Percentiles rank a stretch among this genome's conserved stretches.
Evolutionary conservation across 176 grass and related monocot species (phyloP).

Genomic region (Aechmea fasciata): DNA sequence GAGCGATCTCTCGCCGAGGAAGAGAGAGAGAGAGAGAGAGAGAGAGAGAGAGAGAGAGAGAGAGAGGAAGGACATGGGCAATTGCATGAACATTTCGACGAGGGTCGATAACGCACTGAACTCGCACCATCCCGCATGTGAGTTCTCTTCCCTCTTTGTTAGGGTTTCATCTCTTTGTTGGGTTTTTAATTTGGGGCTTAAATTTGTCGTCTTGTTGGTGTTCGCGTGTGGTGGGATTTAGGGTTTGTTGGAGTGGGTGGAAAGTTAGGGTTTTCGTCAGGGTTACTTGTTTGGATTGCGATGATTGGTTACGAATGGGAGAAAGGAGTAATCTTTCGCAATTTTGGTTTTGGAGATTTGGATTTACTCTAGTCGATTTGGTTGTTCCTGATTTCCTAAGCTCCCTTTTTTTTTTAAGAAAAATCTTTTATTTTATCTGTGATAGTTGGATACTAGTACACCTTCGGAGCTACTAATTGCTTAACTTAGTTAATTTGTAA

Average conservation of each 20-base stretch:
- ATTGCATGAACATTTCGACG: conserved; percentile 49
- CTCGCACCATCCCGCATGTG: conserved; percentile 43
- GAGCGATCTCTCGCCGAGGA: conserved; percentile 17
- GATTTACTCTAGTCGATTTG: background rate
- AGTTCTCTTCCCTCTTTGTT: conserved; percentile 25
- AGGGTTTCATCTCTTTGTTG: background rate
- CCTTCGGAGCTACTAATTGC: too few relatives aligned
- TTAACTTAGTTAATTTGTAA: too few relatives aligned
- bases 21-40: background rate
- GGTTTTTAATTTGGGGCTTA: background rate
- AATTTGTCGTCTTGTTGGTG: conserved; percentile 16
- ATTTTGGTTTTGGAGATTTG: background rate
- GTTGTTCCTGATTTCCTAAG: background rate
- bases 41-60: background rate
- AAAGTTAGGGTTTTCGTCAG: conserved; percentile 13
- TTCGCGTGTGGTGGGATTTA: conserved; percentile 1
- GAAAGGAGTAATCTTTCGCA: background rate
- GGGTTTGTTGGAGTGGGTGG: conserved; percentile 10
- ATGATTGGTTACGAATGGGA: background rate
- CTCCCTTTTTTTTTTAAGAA: conserved; percentile 1
- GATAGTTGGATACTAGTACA: background rate
- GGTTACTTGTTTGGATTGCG: background rate
- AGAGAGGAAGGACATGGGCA: conserved; percentile 51
- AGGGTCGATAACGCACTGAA: conserved; percentile 51
- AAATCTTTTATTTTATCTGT: conserved; percentile 12